Evolutionary conservation across 129 eudicot genomes (phyloP).

Genomic region (Pulicaria dysenterica): DNA sequence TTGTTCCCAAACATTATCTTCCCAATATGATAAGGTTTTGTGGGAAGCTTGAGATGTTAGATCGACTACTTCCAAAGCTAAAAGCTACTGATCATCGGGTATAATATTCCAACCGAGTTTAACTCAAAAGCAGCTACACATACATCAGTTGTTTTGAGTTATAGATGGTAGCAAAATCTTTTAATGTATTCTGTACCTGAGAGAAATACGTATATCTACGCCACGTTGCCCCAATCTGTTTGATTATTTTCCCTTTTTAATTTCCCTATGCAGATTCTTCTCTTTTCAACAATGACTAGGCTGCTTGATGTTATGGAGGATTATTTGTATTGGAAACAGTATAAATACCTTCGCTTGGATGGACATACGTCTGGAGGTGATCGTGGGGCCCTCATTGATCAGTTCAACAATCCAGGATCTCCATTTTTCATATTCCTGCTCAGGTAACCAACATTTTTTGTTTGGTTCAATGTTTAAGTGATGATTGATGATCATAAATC

Average conservation of each 20-base stretch:
- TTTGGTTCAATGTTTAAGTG: background rate
- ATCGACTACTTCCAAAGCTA: conserved; percentile 86
- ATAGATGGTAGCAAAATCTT: conserved; percentile 8
- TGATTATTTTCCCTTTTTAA: background rate
- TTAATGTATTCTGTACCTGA: background rate
- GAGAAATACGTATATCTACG: background rate
- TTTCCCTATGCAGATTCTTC: conserved; percentile 66
- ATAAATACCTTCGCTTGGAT: conserved; percentile 90
- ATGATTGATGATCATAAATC: too few species aligned
- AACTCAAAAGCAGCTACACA: conserved; percentile 7
- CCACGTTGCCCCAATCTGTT: background rate
- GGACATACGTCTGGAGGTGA: conserved; percentile 98
- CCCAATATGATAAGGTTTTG: conserved; percentile 90
- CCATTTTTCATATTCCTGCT: conserved; percentile 93
- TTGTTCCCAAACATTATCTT: conserved; percentile 84
- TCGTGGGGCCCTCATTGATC: conserved; percentile 87
- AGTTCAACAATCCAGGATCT: conserved; percentile 80
- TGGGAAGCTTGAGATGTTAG: conserved; percentile 99
- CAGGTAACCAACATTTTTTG: conserved; percentile 52
- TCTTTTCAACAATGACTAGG: conserved; percentile 98
- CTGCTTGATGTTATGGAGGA: conserved; percentile 99
- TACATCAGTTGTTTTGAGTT: conserved; percentile 18
- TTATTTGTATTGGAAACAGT: conserved; percentile 87
- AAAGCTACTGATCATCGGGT: conserved; percentile 99
- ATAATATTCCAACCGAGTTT: conserved; percentile 19